phyloP scores from a whole-genome alignment of 129 eudicot species.

The Tanacetum coccineum region DNA sequence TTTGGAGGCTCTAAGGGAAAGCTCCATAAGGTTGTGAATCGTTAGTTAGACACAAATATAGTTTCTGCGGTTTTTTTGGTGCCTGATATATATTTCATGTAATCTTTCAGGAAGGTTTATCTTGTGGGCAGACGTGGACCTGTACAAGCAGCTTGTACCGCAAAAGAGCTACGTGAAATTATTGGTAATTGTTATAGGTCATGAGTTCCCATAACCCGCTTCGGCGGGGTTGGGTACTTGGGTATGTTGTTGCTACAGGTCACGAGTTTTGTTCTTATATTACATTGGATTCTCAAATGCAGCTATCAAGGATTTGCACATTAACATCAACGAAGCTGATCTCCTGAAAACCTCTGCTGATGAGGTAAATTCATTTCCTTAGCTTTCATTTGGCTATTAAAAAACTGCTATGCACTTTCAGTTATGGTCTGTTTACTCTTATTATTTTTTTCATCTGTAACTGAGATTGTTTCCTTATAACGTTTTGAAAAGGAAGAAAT shows the following conservation, averaged over 20 bases:
- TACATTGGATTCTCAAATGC: conserved; percentile 26
- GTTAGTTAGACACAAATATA: not conserved
- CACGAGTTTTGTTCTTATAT: not conserved
- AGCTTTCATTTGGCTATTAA: not conserved
- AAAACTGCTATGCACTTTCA: too few relatives aligned
- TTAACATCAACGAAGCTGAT: conserved; percentile 62
- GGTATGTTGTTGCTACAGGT: too few relatives aligned
- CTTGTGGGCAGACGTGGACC: conserved; percentile 99
- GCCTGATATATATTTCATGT: conserved; percentile 9
- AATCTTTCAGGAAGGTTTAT: conserved; percentile 69
- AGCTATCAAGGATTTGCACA: conserved; percentile 59
- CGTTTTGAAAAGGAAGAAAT: conserved; percentile 74
- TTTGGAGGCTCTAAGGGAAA: conserved; percentile 58
- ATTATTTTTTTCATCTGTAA: not conserved
- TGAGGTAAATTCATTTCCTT: conserved; percentile 47
- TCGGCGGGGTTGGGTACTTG: too few relatives aligned
- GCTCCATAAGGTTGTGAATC: conserved; percentile 64
- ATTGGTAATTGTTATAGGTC: conserved; percentile 46
- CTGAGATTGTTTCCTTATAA: conserved; percentile 19
- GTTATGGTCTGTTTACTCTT: conserved; percentile 2
- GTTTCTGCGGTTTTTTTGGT: not conserved
- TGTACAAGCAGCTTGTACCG: conserved; percentile 94
- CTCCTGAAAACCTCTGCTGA: conserved; percentile 53
- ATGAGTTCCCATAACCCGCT: not conserved
- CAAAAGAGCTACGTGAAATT: conserved; percentile 91